Base-by-base conservation (phyloP, 2,329 filamentous ascomycete species). In the Talaromyces sp. region DNA sequence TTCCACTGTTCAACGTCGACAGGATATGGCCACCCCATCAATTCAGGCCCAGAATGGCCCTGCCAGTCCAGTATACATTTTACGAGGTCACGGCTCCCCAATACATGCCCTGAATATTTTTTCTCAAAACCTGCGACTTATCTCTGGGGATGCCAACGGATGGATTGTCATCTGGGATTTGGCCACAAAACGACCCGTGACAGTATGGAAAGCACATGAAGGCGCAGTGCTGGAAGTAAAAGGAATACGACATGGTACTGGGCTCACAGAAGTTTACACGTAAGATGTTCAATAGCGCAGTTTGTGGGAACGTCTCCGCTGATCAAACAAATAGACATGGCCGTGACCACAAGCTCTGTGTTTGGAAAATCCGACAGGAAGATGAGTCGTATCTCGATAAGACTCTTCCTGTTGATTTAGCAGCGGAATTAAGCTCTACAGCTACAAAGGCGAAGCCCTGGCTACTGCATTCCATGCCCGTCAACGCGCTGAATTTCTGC, bases 401-500 rank as follows among this genome's bases (percentile, higher is more conserved):
- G 30, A 77, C 76, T 8, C 76, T 95, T 11, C 93, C 93, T 0
- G 81, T 93, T 29, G 90, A 95, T 56, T 17, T 39, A 16, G 74
- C 76, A 42, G 76, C 69, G 1, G 71, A 70, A 24, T 74, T 71
- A 30, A 20, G 81, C 76, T n/a, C 22, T 13, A 8, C 20, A 42
- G 58, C 68, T 27, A 82, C 81, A 16, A 81, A 86, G 20, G 57
- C 47, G 14, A 66, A 71, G 64, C 94, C 94, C 27, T 96, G 90
- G 91, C 77, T 97, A n/a, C 72, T 96, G 19, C 84, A 96, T 71
- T 82, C 89, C 3, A 76, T 99, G 4, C 80, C 89, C 4, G 91
- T 97, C 39, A 97, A 97, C 67, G 91, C 93, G 1, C 83, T 97
- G 76, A 99, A 97, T 68, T 99, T 97, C 70, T 99, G 94, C 87